phyloP scores from a whole-genome alignment of 1,284 basidiomycete genomes.

The Microbotryum scabiosae region DNA sequence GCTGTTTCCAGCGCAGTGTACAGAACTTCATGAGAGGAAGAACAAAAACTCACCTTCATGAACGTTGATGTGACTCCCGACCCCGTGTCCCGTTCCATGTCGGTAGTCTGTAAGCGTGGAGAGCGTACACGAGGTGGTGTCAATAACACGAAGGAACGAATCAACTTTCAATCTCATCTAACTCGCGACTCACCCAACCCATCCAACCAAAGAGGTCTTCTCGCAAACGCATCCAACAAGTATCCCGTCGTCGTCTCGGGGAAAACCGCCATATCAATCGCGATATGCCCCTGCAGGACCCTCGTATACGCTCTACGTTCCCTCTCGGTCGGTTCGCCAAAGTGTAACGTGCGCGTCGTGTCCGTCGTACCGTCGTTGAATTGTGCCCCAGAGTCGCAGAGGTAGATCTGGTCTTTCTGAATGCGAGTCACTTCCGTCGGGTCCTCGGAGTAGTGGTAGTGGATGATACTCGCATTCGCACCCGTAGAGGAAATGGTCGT shows the following conservation, averaged over 20 bases:
- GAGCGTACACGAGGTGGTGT: neutral
- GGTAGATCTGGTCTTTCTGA: slow-evolving; percentile 68
- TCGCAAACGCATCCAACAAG: slow-evolving; percentile 70
- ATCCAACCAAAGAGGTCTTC: slow-evolving; percentile 80
- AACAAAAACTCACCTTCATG: slow-evolving; percentile 54
- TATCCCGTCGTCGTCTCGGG: slow-evolving; percentile 75
- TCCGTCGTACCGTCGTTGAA: slow-evolving; percentile 93
- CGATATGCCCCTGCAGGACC: slow-evolving; percentile 94
- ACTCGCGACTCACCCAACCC: slow-evolving; percentile 57
- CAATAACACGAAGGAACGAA: neutral
- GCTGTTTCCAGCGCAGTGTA: too few species aligned
- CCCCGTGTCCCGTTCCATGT: slow-evolving; percentile 73
- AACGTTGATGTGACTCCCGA: slow-evolving; percentile 80
- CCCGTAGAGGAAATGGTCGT: slow-evolving; percentile 78
- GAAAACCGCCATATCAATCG: slow-evolving; percentile 76
- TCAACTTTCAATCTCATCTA: neutral
- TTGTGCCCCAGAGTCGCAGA: slow-evolving; percentile 89
- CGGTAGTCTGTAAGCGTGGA: slow-evolving; percentile 43
- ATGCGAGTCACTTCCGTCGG: slow-evolving; percentile 67
- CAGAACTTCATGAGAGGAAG: too few species aligned
- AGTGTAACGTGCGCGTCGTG: slow-evolving; percentile 54
- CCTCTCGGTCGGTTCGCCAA: slow-evolving; percentile 70
- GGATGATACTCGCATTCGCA: slow-evolving; percentile 69
- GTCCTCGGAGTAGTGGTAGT: slow-evolving; percentile 55
- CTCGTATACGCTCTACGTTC: slow-evolving; percentile 85